These are phyloP conservation scores for Plenodomus biglobosus DNA, from an alignment of 2,329 filamentous ascomycete species.

Conservation along the genomic window DNA sequence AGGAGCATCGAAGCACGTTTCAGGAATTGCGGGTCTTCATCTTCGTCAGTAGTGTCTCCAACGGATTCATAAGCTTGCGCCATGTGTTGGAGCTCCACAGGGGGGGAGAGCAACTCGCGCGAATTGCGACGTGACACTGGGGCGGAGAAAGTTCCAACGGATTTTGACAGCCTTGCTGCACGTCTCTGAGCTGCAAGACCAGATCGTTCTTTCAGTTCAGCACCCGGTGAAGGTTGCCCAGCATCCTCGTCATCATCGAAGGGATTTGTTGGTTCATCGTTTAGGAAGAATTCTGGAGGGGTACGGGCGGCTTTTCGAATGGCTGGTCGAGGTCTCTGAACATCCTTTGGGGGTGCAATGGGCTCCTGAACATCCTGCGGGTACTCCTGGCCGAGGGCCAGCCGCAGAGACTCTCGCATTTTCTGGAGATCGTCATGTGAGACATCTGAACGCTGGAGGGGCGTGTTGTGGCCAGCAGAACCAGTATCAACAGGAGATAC, in stretches of 20 bases:
- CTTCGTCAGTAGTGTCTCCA: slow-evolving; percentile 28
- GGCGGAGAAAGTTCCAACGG: slow-evolving; percentile 41
- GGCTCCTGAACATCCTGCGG: slow-evolving; percentile 19
- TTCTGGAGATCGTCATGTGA: slow-evolving; percentile 38
- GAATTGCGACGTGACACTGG: slow-evolving; percentile 42
- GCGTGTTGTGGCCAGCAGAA: slow-evolving; percentile 34
- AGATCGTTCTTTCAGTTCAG: slow-evolving; percentile 35
- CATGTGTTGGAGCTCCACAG: slow-evolving; percentile 20
- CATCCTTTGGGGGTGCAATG: slow-evolving; percentile 17
- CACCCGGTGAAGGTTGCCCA: slow-evolving; percentile 9
- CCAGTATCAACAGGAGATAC: slow-evolving; percentile 28
- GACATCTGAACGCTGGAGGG: slow-evolving; percentile 34
- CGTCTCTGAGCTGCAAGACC: slow-evolving; percentile 40
- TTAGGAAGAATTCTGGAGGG: slow-evolving; percentile 37
- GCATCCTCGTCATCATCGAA: slow-evolving; percentile 29
- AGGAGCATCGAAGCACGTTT: slow-evolving; percentile 47
- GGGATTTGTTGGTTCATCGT: slow-evolving; percentile 40
- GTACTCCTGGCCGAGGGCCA: slow-evolving; percentile 37
- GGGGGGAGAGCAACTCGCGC: slow-evolving; percentile 30
- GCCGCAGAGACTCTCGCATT: slow-evolving; percentile 39
- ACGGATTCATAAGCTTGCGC: slow-evolving; percentile 20
- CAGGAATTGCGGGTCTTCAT: slow-evolving; percentile 37
- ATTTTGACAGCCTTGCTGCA: slow-evolving; percentile 39
- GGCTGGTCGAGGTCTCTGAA: slow-evolving; percentile 42
- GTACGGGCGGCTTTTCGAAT: slow-evolving; percentile 40